phyloP scores from a whole-genome alignment of 306 rosid species.

The Ceratonia siliqua region DNA sequence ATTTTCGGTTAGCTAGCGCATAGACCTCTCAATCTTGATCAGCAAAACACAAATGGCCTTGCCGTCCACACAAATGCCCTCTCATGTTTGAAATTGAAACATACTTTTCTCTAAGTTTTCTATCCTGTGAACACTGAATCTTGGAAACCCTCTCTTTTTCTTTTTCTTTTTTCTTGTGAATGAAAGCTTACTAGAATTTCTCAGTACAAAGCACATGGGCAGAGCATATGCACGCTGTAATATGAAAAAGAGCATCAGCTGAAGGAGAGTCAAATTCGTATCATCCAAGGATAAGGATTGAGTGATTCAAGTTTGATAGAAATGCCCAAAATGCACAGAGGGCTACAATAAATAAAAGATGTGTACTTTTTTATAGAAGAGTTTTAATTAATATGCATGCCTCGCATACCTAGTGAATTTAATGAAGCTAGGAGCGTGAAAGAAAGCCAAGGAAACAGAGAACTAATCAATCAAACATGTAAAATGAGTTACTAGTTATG shows the following conservation, averaged over 20 bases:
- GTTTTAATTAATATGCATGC: background rate
- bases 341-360: background rate
- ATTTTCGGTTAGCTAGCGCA: too few species aligned
- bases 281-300: background rate
- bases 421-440: background rate
- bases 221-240: background rate
- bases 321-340: background rate
- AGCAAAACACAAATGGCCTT: too few species aligned
- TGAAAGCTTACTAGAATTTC: background rate
- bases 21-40: too few species aligned
- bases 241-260: background rate
- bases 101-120: too few species aligned
- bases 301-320: background rate
- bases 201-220: background rate
- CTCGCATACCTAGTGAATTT: background rate
- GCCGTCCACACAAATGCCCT: too few species aligned
- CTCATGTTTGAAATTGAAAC: too few species aligned
- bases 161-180: background rate
- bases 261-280: background rate
- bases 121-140: too few species aligned
- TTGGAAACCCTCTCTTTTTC: too few species aligned
- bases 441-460: background rate
- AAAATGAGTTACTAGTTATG: background rate
- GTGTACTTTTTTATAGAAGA: background rate
- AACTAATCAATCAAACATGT: background rate